phyloP scores from a whole-genome alignment of 306 rosid species.

The Acacia confusa region DNA sequence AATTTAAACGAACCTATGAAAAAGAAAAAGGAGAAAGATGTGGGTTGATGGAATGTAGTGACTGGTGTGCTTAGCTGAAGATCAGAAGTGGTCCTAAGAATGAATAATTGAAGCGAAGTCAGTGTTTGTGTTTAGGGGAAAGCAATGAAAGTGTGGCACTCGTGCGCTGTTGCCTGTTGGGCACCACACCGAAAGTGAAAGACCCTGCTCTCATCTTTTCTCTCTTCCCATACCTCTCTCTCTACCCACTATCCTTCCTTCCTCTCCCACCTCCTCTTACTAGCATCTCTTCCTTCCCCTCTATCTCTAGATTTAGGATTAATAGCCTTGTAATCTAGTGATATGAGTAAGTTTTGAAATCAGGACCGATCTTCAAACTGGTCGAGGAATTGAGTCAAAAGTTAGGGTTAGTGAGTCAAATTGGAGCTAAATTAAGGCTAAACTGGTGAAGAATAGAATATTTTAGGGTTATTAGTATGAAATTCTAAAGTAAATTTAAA shows the following conservation, averaged over 20 bases:
- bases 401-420: no score
- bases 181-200: slow-evolving; percentile 27
- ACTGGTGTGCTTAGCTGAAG: neutral
- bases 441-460: no score
- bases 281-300: neutral
- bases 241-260: no score
- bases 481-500: no score
- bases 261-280: no score
- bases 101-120: neutral
- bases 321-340: no score
- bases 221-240: neutral
- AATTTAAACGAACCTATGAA: neutral
- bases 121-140: slow-evolving; percentile 27
- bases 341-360: no score
- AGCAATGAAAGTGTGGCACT: slow-evolving; percentile 49
- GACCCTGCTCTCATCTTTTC: slow-evolving; percentile 29
- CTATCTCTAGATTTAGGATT: no score
- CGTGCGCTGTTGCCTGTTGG: slow-evolving; percentile 43
- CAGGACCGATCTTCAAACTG: no score
- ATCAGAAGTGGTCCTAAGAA: neutral
- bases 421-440: no score
- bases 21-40: neutral
- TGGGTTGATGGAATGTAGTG: neutral
- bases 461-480: no score
- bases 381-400: no score